Evolutionary conservation across 352 stramenopile species (phyloP).

Genomic region (Hyphochytrium catenoides): DNA sequence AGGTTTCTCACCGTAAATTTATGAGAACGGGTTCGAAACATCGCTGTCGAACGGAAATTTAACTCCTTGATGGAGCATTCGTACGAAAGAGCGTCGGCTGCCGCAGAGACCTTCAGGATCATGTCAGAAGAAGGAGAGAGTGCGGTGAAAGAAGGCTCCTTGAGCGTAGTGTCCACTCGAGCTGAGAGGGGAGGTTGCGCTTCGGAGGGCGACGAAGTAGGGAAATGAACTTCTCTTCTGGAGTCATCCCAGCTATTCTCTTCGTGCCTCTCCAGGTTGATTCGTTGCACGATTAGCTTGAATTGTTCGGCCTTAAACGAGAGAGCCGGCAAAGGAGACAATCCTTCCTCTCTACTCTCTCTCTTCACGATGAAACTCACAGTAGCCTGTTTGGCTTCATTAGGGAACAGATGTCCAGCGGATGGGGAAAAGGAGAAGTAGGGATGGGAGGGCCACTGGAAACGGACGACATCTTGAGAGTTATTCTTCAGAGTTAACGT

Average conservation of each 20-base stretch:
- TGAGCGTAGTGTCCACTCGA: no score
- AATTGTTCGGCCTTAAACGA: no score
- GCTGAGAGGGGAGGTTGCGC: conserved; percentile 12
- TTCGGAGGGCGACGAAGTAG: conserved; percentile 24
- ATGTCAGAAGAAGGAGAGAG: no score
- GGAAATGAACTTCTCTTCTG: conserved; percentile 5
- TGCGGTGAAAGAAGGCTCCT: no score
- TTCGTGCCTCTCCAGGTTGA: conserved; percentile 2
- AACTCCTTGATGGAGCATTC: conserved; percentile 29
- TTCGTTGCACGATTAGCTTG: no score
- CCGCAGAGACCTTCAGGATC: conserved; percentile 28
- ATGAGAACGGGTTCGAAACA: conserved; percentile 53
- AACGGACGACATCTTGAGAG: conserved; percentile 25
- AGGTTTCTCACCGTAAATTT: conserved; percentile 35
- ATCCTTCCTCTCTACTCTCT: no score
- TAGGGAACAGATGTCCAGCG: conserved; percentile 33
- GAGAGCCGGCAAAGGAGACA: no score
- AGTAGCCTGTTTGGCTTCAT: no score
- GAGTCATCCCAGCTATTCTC: not conserved
- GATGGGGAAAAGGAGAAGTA: conserved; percentile 41
- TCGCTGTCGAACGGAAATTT: conserved; percentile 50
- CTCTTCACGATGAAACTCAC: no score
- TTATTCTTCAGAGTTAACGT: conserved; percentile 52
- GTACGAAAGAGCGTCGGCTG: conserved; percentile 27
- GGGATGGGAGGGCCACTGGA: conserved; percentile 25